Evolutionary conservation across 768 basidiomycete genomes (phyloP).

Genomic region (Mycena albidolilacea): DNA sequence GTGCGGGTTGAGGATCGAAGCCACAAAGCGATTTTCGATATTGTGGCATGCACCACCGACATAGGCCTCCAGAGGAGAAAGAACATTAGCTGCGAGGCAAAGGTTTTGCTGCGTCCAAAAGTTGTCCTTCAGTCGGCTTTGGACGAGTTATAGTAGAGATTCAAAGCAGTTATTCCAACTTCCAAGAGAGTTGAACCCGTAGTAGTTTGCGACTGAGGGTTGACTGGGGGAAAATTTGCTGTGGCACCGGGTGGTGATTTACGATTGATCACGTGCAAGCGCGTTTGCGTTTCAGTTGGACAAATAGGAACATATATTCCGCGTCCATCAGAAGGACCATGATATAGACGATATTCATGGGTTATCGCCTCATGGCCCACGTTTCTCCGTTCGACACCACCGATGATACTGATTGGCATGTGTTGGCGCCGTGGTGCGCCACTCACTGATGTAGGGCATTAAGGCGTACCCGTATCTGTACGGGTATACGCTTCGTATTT

Average conservation of each 20-base stretch:
- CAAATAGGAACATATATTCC: background rate
- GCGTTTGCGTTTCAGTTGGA: background rate
- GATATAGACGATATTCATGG: background rate
- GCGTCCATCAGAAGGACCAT: background rate
- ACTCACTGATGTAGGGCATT: background rate
- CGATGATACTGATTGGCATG: background rate
- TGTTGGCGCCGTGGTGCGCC: background rate
- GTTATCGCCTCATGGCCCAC: background rate
- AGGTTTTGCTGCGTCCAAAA: background rate
- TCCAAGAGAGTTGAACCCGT: too few species aligned
- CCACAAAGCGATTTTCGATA: background rate
- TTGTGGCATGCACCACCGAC: slow-evolving; percentile 12
- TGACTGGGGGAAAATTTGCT: too few species aligned
- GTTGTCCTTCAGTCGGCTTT: slow-evolving; percentile 1
- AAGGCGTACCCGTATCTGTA: too few species aligned
- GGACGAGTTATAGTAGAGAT: background rate
- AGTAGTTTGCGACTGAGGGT: too few species aligned
- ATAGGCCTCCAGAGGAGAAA: slow-evolving; percentile 12
- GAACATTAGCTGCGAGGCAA: background rate
- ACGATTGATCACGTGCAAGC: background rate
- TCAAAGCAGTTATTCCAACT: too few species aligned
- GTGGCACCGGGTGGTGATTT: too few species aligned
- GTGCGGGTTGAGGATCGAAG: background rate
- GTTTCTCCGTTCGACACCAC: background rate
- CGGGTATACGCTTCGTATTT: too few species aligned